Evolutionary conservation across 768 basidiomycete genomes (phyloP).

Genomic region (Lactarius indigo): DNA sequence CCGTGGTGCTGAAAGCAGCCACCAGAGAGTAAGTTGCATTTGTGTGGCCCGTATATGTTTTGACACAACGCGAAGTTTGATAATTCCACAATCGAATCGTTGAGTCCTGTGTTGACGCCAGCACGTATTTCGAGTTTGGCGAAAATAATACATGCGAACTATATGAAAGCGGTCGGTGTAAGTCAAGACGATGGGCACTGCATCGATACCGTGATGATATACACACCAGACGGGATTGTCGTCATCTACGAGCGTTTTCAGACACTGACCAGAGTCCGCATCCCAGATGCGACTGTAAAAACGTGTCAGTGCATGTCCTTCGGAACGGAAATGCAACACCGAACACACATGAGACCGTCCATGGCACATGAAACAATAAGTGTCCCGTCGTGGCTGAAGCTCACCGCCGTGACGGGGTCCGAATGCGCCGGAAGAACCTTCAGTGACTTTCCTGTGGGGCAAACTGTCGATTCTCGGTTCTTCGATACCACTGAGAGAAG

Average conservation of each 20-base stretch:
- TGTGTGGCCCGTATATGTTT: constrained; percentile 85
- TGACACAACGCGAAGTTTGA: constrained; percentile 84
- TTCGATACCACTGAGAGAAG: neutral
- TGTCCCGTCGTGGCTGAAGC: constrained; percentile 93
- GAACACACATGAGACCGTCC: constrained; percentile 90
- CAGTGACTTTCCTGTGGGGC: constrained; percentile 64
- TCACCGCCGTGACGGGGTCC: constrained; percentile 92
- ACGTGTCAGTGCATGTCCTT: neutral
- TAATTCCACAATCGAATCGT: constrained; percentile 95
- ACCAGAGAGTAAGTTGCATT: constrained; percentile 84
- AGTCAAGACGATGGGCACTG: neutral
- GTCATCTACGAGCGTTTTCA: constrained; percentile 95
- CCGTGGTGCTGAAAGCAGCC: constrained; percentile 58
- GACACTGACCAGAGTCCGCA: constrained; percentile 92
- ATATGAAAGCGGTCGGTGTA: neutral
- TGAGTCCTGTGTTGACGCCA: constrained; percentile 92
- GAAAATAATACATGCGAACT: constrained; percentile 90
- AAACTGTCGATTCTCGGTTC: neutral
- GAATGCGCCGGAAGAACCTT: constrained; percentile 93
- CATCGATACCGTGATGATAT: neutral
- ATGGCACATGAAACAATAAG: constrained; percentile 92
- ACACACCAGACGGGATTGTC: constrained; percentile 88
- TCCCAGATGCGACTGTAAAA: constrained; percentile 90
- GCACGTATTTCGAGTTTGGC: constrained; percentile 85
- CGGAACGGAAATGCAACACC: neutral